Base-by-base conservation (phyloP, 116 monocot species). In the Iris pallida region DNA sequence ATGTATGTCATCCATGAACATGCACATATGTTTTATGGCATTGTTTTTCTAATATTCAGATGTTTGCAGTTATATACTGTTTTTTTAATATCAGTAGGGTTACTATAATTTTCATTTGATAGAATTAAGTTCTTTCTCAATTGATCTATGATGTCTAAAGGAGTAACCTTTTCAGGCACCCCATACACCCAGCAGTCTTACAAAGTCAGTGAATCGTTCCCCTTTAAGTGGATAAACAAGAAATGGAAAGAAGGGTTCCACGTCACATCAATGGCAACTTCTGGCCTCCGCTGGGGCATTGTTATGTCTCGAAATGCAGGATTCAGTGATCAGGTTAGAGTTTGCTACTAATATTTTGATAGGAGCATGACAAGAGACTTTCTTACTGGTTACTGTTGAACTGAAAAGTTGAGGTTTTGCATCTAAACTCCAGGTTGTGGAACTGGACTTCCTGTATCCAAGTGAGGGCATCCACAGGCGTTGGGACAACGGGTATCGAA, bases 261-360 rank as follows among this genome's bases (percentile, higher is more conserved):
- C 68, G 91, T 91, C 17, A 91, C 91, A 42, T 82, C 91, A 45
- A 87, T 91, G 90, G 86, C 90, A 53, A 86, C 90, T 57, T 68
- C 90, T 18, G 86, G 90, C 4, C 78, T 61, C 53, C 72, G 83
- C 16, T 95, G 95, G 95, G 90, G 72, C 7, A 69, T 95, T 20
- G 91, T 95, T 55, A 95, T 95, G 95, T 95, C 95, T 8, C 82
- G 90, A 8, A 90, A 80, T 88, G 87, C 95, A 14, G 86, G 86
- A 9, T 95, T 88, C 55, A 75, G 57, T 62, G 80, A 90, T 68
- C 95, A 95, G 95, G 95, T 90, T 20, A 16, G 75, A 47, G 61
- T 2, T 30, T 3, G 30, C 30, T 30, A 30, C 30, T 30, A 30
- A 30, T 30, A 30, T 30, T 30, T 30, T 30, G 30, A 30, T 30